phyloP scores from a whole-genome alignment of 1,139 yeast genomes.

The Taphrina communis region DNA sequence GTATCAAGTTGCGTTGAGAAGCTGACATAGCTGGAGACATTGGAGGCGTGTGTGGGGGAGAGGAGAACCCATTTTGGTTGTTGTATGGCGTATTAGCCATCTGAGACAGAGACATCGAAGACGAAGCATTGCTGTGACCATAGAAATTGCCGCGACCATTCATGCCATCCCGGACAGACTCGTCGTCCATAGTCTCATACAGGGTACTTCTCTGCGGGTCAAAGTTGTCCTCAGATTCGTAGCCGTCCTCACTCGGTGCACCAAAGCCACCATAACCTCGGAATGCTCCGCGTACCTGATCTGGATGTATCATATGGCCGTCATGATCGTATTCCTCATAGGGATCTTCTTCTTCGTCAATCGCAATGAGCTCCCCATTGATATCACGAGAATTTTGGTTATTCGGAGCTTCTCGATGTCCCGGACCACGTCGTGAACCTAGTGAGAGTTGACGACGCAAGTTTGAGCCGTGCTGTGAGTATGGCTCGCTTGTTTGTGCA shows the following conservation, averaged over 20 bases:
- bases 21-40: slow-evolving; percentile 38
- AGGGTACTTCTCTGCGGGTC: slow-evolving; percentile 39
- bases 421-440: slow-evolving; percentile 43
- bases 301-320: slow-evolving; percentile 36
- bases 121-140: slow-evolving; percentile 38
- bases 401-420: slow-evolving; percentile 30
- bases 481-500: slow-evolving; percentile 2
- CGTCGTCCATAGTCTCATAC: slow-evolving; percentile 39
- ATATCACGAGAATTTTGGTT: slow-evolving; percentile 19
- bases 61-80: slow-evolving; percentile 24
- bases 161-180: slow-evolving; percentile 30
- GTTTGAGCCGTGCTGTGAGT: slow-evolving; percentile 23
- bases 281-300: slow-evolving; percentile 40
- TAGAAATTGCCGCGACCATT: slow-evolving; percentile 28
- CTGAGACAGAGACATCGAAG: slow-evolving; percentile 37
- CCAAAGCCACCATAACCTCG: slow-evolving; percentile 40
- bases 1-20: slow-evolving; percentile 35
- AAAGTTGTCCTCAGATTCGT: slow-evolving; percentile 38
- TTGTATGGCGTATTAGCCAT: slow-evolving; percentile 36
- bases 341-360: slow-evolving; percentile 37
- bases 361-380: slow-evolving; percentile 38
- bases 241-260: slow-evolving; percentile 39
- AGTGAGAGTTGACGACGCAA: slow-evolving; percentile 40
- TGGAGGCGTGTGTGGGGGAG: slow-evolving; percentile 40
- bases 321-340: slow-evolving; percentile 38